Evolutionary conservation across 495 filamentous ascomycete species (phyloP).

Genomic region (Hypoxylon intermedium): DNA sequence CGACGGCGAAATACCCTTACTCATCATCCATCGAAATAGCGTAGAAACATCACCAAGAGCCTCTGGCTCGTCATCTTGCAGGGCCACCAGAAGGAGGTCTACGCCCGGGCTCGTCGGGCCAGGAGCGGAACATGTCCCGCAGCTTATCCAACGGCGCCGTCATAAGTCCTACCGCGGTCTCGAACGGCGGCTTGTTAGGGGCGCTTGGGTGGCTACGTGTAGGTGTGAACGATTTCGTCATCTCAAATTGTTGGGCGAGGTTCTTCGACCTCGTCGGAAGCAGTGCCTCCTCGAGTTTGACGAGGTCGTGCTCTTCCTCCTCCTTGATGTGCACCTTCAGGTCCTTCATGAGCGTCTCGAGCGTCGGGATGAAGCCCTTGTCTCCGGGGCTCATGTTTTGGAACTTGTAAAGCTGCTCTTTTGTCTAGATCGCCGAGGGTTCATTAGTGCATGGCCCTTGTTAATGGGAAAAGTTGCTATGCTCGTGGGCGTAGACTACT

Average conservation of each 20-base stretch:
- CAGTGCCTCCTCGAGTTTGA: constrained; percentile 60
- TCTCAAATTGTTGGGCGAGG: constrained; percentile 60
- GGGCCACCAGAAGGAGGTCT: constrained; percentile 19
- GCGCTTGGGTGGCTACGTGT: constrained; percentile 62
- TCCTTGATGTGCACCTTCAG: constrained; percentile 66
- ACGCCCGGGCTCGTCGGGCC: constrained; percentile 16
- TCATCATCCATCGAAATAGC: not conserved
- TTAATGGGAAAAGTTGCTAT: no score
- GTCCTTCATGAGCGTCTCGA: constrained; percentile 60
- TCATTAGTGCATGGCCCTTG: no score
- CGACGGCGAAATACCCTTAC: not conserved
- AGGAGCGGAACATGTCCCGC: constrained; percentile 46
- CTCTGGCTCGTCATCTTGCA: constrained; percentile 8
- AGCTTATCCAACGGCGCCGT: constrained; percentile 61
- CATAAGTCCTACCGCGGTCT: constrained; percentile 58
- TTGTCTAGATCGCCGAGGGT: constrained; percentile 60
- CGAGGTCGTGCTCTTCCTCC: constrained; percentile 65
- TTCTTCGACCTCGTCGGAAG: constrained; percentile 44
- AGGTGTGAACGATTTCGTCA: constrained; percentile 68
- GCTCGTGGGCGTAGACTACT: no score
- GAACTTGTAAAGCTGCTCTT: constrained; percentile 66
- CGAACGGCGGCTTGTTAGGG: constrained; percentile 59
- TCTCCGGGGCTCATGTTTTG: constrained; percentile 60
- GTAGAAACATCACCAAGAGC: not conserved
- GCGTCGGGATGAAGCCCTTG: constrained; percentile 57